Conservation (phyloP, 2,329 filamentous ascomycete genomes). For the Xylariaceae sp. region DNA sequence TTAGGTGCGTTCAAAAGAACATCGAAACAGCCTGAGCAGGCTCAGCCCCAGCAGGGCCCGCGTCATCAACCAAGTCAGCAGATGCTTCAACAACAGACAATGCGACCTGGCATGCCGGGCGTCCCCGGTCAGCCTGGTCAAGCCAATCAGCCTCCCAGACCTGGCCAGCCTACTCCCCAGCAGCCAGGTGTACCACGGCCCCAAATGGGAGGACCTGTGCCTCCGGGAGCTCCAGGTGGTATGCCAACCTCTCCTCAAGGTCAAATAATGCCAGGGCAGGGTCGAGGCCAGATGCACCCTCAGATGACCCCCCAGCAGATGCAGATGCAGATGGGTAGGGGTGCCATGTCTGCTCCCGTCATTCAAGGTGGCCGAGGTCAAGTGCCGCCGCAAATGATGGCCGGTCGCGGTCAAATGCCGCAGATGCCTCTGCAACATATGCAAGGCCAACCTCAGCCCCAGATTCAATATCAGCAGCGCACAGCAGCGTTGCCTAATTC, state of each 20-base stretch:
- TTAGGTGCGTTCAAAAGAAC: slow-evolving; percentile 25
- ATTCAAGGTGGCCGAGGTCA: no score
- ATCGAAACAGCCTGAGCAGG: slow-evolving; percentile 17
- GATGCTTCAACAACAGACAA: slow-evolving; percentile 10
- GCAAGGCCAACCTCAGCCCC: slow-evolving; percentile 8
- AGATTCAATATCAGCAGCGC: neutral
- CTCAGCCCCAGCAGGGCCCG: slow-evolving; percentile 7
- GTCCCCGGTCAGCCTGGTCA: neutral
- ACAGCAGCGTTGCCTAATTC: slow-evolving; percentile 5
- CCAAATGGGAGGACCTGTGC: slow-evolving; percentile 7
- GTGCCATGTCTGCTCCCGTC: no score
- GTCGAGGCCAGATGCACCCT: slow-evolving; percentile 8
- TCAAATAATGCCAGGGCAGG: slow-evolving; percentile 12
- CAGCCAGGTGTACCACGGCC: slow-evolving; percentile 6
- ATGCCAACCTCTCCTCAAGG: slow-evolving; percentile 2
- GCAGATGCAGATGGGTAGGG: slow-evolving; percentile 8
- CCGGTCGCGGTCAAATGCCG: slow-evolving; percentile 14
- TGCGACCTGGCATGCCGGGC: slow-evolving; percentile 4
- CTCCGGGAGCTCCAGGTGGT: slow-evolving; percentile 5
- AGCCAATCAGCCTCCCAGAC: neutral
- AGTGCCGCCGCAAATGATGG: slow-evolving; percentile 4
- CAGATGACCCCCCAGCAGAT: no score
- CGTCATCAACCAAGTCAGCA: slow-evolving; percentile 15
- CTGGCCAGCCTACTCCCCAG: slow-evolving; percentile 2
- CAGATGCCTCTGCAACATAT: slow-evolving; percentile 9